Evolutionary conservation across 139 green algal genomes (phyloP).

Genomic region (Closterium sp.): DNA sequence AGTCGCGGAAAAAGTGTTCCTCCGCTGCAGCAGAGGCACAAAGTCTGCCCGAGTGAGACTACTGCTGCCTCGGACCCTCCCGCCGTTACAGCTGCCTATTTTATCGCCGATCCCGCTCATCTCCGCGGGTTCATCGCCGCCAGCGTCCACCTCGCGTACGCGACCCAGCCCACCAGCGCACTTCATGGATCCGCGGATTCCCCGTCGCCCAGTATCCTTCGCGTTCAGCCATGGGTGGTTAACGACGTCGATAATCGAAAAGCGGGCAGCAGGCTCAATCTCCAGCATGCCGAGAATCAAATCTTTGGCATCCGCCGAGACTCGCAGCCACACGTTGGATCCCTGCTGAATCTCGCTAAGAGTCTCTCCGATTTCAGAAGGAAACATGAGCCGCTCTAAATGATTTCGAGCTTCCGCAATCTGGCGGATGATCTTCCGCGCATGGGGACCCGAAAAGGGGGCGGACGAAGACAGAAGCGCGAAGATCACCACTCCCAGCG

Average conservation of each 20-base stretch:
- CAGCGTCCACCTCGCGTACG: background rate
- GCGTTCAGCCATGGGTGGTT: background rate
- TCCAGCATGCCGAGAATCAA: background rate
- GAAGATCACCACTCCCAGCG: background rate
- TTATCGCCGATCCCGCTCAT: background rate
- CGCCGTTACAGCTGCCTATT: too few relatives aligned
- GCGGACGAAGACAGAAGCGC: background rate
- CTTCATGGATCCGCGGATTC: background rate
- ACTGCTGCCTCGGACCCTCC: background rate
- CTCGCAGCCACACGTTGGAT: background rate
- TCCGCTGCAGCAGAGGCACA: background rate
- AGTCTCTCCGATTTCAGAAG: too few relatives aligned
- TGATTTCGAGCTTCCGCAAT: background rate
- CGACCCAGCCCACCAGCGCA: background rate
- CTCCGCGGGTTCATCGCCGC: background rate
- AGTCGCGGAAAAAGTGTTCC: background rate
- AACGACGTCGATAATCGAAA: background rate
- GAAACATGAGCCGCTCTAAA: background rate
- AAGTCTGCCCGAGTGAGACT: background rate
- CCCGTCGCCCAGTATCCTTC: background rate
- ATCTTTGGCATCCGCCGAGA: background rate
- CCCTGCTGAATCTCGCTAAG: background rate
- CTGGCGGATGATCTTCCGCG: background rate
- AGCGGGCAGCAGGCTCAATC: background rate
- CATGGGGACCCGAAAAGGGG: background rate